Conservation (phyloP, 177 flowering plant species). For the Tripterygium wilfordii region DNA sequence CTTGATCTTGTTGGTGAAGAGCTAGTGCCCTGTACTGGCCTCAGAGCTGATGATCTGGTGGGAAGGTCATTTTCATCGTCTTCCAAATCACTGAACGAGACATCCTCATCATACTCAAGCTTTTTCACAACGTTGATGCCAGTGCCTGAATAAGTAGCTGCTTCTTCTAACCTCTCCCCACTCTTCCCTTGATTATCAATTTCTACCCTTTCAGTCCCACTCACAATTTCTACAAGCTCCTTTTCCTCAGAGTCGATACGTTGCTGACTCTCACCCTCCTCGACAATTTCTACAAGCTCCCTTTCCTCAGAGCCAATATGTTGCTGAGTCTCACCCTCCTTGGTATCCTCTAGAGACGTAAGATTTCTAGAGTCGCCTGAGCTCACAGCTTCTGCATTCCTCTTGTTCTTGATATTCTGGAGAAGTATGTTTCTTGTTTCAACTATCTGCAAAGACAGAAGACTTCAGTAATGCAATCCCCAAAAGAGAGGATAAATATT, state of each 20-base stretch:
- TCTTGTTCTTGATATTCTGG: constrained; percentile 30
- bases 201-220: constrained; percentile 7
- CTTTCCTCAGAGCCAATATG: constrained; percentile 10
- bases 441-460: constrained; percentile 32
- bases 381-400: constrained; percentile 8
- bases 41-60: constrained; percentile 10
- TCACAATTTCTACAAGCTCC: constrained; percentile 16
- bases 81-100: constrained; percentile 64
- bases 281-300: constrained; percentile 16
- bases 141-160: constrained; percentile 15
- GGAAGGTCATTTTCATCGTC: constrained; percentile 36
- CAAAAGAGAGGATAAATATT: too few relatives aligned
- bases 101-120: constrained; percentile 38
- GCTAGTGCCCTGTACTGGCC: constrained; percentile 5
- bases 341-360: constrained; percentile 9
- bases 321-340: constrained; percentile 11
- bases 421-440: constrained; percentile 44
- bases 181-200: constrained; percentile 14
- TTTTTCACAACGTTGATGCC: constrained; percentile 14
- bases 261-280: constrained; percentile 5
- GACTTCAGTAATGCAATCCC: too few relatives aligned
- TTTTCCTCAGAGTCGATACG: constrained; percentile 11
- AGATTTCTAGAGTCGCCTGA: constrained; percentile 7
- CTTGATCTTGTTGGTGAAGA: constrained; percentile 30
- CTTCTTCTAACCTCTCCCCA: constrained; percentile 29